Evolutionary conservation across 345 rosid genomes (phyloP), one percentile per base, ranked within the genome.

Genomic region (Theobroma cacao): DNA sequence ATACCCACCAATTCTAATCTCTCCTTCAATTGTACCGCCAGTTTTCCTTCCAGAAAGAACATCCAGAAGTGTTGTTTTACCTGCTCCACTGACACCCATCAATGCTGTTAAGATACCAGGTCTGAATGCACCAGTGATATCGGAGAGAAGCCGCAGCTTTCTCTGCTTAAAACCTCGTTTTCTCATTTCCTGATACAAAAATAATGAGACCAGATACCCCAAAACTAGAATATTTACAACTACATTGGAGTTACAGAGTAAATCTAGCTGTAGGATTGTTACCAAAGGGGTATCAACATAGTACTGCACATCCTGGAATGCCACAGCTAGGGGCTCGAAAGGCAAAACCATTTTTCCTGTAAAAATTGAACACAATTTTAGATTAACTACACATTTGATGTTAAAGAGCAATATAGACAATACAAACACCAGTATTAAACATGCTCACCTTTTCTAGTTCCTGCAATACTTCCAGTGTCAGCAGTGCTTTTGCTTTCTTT

Each of bases 21-120:
- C 94, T 53, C 97, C 98, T 78, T 88, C 91, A 0, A 87, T 85
- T 74, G 72, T 81, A 63, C 98, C 97, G 1, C 83, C 85, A 30
- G 96, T 93, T 87, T 94, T 94, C 82, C 97, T 88, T 75, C 98
- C 98, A 1, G 93, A 85, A 1, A 94, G 93, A 80, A 94, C 98
- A 78, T 94, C 97, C 30, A 94, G 82, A 30, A 92, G 89, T 41
- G 97, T 94, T 14, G 97, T 94, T 80, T 94, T 94, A 9, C 97
- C 98, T 9, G 98, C 98, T 65, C 98, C 98, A 59, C 91, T 92
- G 36, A 88, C 88, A 18, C 98, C 97, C 98, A 94, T 92, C 82
- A 94, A 74, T 26, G 94, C 94, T 12, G 97, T 90, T 22, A 92
- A 87, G 76, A 91, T 82, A 0, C 98, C 97, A 4, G 98, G 97